These are phyloP conservation scores for Angomonas ambiguus DNA, from an alignment of 208 protist species.

Conservation along the genomic window DNA sequence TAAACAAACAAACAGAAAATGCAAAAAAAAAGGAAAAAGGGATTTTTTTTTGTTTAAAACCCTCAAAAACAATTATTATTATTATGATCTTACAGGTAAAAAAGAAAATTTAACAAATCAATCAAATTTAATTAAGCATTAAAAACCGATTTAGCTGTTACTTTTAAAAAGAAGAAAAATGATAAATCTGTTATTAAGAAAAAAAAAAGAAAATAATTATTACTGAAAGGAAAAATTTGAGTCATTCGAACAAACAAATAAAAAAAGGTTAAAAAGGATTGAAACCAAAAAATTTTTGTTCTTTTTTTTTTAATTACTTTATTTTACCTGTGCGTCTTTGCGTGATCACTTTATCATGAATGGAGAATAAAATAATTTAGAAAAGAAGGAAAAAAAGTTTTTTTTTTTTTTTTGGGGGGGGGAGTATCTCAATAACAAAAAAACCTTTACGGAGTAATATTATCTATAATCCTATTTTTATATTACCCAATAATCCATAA, in stretches of 20 bases:
- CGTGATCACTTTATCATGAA: too few species aligned
- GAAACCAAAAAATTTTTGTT: background rate
- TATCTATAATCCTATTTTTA: conserved; percentile 3
- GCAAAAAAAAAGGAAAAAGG: background rate
- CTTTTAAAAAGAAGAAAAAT: too few species aligned
- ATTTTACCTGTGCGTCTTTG: too few species aligned
- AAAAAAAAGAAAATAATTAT: too few species aligned
- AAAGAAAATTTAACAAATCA: too few species aligned
- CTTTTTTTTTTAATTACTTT: conserved; percentile 9
- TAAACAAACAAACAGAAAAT: too few species aligned
- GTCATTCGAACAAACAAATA: too few species aligned
- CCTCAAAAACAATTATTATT: conserved; percentile 11
- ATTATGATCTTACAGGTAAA: conserved; percentile 9
- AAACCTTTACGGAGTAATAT: conserved; percentile 6
- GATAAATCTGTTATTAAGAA: too few species aligned
- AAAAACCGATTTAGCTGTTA: too few species aligned
- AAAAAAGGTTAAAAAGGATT: background rate
- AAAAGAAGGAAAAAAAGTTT: conserved; percentile 2
- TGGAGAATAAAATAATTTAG: too few species aligned
- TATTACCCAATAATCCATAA: background rate
- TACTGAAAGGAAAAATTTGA: too few species aligned
- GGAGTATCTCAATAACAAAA: background rate
- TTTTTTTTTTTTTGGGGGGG: conserved; percentile 12
- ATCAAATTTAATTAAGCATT: too few species aligned
- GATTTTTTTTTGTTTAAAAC: conserved; percentile 6